Conservation (phyloP, 2,329 filamentous ascomycete species). For the Dothiorella sarmentorum region DNA sequence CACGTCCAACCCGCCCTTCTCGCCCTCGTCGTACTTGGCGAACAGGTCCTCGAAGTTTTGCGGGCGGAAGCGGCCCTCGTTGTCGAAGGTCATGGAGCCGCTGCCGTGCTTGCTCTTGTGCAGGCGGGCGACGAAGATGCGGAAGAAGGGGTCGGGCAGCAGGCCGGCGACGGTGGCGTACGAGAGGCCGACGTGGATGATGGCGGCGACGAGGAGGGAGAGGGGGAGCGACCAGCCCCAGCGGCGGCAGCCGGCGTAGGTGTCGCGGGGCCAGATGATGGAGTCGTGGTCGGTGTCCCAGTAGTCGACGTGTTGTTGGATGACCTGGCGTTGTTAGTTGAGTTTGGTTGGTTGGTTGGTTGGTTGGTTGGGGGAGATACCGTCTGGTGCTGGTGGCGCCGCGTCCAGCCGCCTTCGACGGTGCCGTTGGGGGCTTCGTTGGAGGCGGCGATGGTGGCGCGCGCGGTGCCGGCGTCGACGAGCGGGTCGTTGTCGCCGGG, state of each 20-base stretch:
- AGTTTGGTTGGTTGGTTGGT: not conserved
- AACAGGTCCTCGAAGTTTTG: slow-evolving; percentile 50
- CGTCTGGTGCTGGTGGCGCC: slow-evolving; percentile 39
- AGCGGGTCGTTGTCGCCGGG: slow-evolving; percentile 3
- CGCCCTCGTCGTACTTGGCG: slow-evolving; percentile 41
- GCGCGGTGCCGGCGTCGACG: slow-evolving; percentile 11
- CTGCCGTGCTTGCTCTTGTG: slow-evolving; percentile 45
- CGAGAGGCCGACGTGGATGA: slow-evolving; percentile 51
- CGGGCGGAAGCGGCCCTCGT: slow-evolving; percentile 45
- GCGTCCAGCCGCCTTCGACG: slow-evolving; percentile 36
- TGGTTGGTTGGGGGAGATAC: not conserved
- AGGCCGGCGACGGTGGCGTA: slow-evolving; percentile 45
- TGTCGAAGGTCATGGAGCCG: slow-evolving; percentile 43
- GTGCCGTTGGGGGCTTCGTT: slow-evolving; percentile 43
- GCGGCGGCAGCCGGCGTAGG: slow-evolving; percentile 45
- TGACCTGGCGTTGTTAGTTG: slow-evolving; percentile 29
- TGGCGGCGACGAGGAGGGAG: slow-evolving; percentile 41
- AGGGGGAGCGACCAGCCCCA: slow-evolving; percentile 47
- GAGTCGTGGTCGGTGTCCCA: slow-evolving; percentile 52
- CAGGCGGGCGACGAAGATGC: slow-evolving; percentile 40
- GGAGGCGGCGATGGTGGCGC: slow-evolving; percentile 26
- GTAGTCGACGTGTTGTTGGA: slow-evolving; percentile 54
- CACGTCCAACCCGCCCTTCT: slow-evolving; percentile 40
- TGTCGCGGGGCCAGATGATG: slow-evolving; percentile 53
- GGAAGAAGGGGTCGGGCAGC: slow-evolving; percentile 46